Evolutionary conservation across 2,329 filamentous ascomycete genomes (phyloP).

Genomic region (Aspergillus ruber): DNA sequence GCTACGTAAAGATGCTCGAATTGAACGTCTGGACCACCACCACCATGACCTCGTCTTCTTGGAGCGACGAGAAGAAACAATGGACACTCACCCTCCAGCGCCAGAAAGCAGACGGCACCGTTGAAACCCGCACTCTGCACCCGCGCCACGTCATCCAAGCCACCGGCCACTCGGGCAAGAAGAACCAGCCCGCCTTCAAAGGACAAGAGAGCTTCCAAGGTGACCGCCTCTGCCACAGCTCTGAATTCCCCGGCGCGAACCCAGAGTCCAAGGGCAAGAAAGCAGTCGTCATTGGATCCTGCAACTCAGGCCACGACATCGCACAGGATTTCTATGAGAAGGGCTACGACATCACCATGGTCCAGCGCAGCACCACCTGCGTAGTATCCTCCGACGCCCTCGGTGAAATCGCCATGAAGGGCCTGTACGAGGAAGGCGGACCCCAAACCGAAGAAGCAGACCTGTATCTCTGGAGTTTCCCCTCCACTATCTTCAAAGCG

Average conservation of each 20-base stretch:
- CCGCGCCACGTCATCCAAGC: slow-evolving; percentile 61
- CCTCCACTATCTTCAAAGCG: slow-evolving; percentile 55
- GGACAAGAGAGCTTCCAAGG: slow-evolving; percentile 53
- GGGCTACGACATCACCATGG: slow-evolving; percentile 61
- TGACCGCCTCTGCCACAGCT: slow-evolving; percentile 54
- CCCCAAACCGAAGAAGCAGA: slow-evolving; percentile 63
- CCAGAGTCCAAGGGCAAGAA: slow-evolving; percentile 48
- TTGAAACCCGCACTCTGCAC: slow-evolving; percentile 49
- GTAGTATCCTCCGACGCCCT: slow-evolving; percentile 55
- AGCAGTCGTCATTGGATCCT: slow-evolving; percentile 60
- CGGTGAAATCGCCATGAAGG: slow-evolving; percentile 48
- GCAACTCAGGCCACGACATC: slow-evolving; percentile 65
- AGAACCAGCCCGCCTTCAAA: slow-evolving; percentile 45
- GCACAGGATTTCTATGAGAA: slow-evolving; percentile 62
- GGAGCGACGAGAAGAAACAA: slow-evolving; percentile 42
- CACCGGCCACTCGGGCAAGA: slow-evolving; percentile 63
- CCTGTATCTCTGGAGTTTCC: slow-evolving; percentile 51
- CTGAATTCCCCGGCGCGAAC: slow-evolving; percentile 51
- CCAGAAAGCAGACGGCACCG: slow-evolving; percentile 29
- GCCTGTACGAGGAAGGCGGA: slow-evolving; percentile 41
- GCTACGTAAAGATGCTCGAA: slow-evolving; percentile 59
- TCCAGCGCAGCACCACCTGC: slow-evolving; percentile 61
- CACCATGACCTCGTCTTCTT: slow-evolving; percentile 43
- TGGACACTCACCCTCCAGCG: slow-evolving; percentile 53
- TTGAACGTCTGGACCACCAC: slow-evolving; percentile 61